Evolutionary conservation across 2,329 filamentous ascomycete species (phyloP), one percentile per base, ranked within the genome.

Genomic region (Myriosclerotinia curreyana): DNA sequence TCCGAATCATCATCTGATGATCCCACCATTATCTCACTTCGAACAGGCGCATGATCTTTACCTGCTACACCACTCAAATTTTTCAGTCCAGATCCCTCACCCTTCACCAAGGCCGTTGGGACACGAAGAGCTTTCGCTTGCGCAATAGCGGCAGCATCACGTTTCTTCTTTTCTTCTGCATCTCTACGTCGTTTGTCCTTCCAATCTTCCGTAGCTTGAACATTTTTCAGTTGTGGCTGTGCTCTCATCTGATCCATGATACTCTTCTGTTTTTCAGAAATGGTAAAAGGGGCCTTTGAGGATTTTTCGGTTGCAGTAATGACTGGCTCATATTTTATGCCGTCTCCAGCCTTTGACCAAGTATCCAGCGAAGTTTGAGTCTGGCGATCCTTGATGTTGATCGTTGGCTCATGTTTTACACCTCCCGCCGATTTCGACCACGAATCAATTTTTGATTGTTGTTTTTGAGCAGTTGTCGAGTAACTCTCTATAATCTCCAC

Each of bases 11-110:
- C 88, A 65, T 82, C 80, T 20, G 87, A 90, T 38, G 85, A 88
- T 7, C 85, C 87, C 50, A 97, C 91, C 92, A 98, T 96, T 75
- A 98, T 92, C 68, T 94, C 92, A 72, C 88, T 90, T 68, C 90
- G 90, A 1, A 83, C 82, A 1, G 85, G 83, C 3, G 85, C 83
- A 72, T 94, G 89, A 62, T 95, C 92, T 76, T 94, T 95, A 65
- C 91, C 91, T 64, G 84, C 80, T 1, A 92, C 80, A 44, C 89
- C 82, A 20, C 89, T 85, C 58, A 96, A 82, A 34, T 87, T 88
- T 67, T 85, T 83, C 12, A 95, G 78, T 25, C 90, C 92, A 65
- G 91, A 95, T 2, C 91, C 91, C 74, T 92, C 91, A 65, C 91
- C 88, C 11, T 83, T 79, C n/a, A 87, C 87, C 40, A 83, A 81